phyloP scores from a whole-genome alignment of 768 basidiomycete species.

The Macrolepiota dolichaula region DNA sequence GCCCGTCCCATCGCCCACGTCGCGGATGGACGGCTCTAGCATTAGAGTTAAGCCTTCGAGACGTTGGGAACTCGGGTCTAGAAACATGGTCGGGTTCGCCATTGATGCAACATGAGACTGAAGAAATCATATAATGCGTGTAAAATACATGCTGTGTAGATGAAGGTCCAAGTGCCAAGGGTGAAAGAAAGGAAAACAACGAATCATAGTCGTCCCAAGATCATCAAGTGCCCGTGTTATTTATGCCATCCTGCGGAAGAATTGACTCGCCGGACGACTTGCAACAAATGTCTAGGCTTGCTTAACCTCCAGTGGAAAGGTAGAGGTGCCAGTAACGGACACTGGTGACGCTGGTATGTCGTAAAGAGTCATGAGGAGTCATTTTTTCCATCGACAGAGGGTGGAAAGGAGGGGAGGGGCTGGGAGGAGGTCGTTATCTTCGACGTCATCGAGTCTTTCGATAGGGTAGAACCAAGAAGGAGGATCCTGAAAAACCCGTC shows the following conservation, averaged over 20 bases:
- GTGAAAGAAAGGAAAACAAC: neutral
- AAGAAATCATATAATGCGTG: constrained; percentile 11
- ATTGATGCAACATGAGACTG: neutral
- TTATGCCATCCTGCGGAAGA: neutral
- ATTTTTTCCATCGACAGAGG: constrained; percentile 25
- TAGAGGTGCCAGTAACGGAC: constrained; percentile 12
- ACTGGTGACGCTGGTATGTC: constrained; percentile 13
- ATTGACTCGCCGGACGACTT: neutral
- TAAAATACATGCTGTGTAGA: constrained; percentile 13
- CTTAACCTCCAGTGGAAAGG: neutral
- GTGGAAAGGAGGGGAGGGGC: constrained; percentile 12
- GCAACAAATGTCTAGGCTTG: neutral
- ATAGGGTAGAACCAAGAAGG: constrained; percentile 5
- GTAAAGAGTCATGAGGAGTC: constrained; percentile 34
- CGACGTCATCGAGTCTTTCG: constrained; percentile 1
- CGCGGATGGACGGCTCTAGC: constrained; percentile 1
- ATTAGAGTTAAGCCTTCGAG: neutral
- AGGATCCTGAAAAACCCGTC: neutral
- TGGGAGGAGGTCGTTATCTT: neutral
- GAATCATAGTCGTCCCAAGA: neutral
- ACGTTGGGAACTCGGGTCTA: neutral
- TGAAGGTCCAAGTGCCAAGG: constrained; percentile 7
- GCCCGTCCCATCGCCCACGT: neutral
- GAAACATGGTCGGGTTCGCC: neutral
- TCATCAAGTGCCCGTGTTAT: neutral